Evolutionary conservation across 768 basidiomycete genomes (phyloP), one percentile per base, ranked within the genome.

Genomic region (Porpolomopsis calyptriformis): DNA sequence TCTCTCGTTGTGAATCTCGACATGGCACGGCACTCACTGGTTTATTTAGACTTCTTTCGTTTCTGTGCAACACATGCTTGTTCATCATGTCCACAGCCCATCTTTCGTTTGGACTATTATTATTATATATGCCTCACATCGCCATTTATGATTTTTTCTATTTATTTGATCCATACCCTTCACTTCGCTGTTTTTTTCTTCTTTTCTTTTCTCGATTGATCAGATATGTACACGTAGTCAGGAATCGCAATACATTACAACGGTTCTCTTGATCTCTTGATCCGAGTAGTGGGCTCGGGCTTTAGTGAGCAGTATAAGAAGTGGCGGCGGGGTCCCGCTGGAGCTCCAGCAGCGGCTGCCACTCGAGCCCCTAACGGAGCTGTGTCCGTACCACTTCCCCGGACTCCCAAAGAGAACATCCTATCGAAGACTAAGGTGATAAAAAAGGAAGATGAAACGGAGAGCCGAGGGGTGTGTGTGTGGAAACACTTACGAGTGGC

Each of bases 371-470:
- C 74, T 4, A 80, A 56, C 14, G 83, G 76, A 2, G 76, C 74
- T 1, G 74, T 67, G 41, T 86, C 78, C 0, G 80, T 73, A 3
- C 82, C 84, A 47, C 78, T 77, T 23, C 80, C 79, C n/a, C 88
- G 81, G 7, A 89, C 69, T 16, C 87, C 87, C 9, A 91, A 70
- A 4, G 82, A 86, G 58, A 90, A 91, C 89, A 90, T 88, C 23
- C 87, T 68, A 61, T 90, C 87, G 57, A 90, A 92, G 10, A 89
- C 88, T 91, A 52, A 8, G 18, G 16, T 9, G 36, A 1, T 16
- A 33, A 39, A 52, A n/a, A 26, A 35, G 14, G 3, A 41, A 24
- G 40, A 46, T 25, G 51, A 39, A 46, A 50, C 31, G 42, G 12
- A 27, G 36, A n/a, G 23, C 10, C 42, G 5, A 25, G 40, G 23